These are phyloP conservation scores for Monosporascus sp. DNA, from an alignment of 2,329 filamentous ascomycete species.

Conservation along the genomic window DNA sequence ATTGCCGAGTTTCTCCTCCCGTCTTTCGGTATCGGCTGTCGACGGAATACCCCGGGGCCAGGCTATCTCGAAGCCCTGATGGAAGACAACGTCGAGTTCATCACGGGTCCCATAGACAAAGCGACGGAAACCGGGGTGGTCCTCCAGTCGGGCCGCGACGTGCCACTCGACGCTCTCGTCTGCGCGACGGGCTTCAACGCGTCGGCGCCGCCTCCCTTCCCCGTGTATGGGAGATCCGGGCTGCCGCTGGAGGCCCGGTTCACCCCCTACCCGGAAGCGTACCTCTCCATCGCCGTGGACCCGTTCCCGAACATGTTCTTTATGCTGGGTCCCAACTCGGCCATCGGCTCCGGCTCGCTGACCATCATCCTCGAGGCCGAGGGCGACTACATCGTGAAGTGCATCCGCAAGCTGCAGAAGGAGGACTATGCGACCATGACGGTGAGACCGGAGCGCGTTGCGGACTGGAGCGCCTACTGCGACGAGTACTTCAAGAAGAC, in stretches of 20 bases:
- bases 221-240: slow-evolving; percentile 33
- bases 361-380: slow-evolving; percentile 42
- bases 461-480: slow-evolving; percentile 42
- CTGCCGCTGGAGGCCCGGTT: slow-evolving; percentile 34
- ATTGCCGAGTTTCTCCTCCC: slow-evolving; percentile 39
- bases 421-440: slow-evolving; percentile 40
- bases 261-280: slow-evolving; percentile 33
- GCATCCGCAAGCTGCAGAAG: slow-evolving; percentile 42
- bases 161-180: slow-evolving; percentile 41
- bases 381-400: slow-evolving; percentile 42
- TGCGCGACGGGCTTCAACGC: slow-evolving; percentile 44
- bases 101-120: slow-evolving; percentile 27
- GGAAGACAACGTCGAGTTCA: slow-evolving; percentile 35
- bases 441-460: slow-evolving; percentile 37
- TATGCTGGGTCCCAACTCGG: slow-evolving; percentile 43
- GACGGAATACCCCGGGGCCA: slow-evolving; percentile 39
- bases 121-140: slow-evolving; percentile 32
- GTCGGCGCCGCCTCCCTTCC: slow-evolving; percentile 35
- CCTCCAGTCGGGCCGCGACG: slow-evolving; percentile 18
- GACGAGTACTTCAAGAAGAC: slow-evolving; percentile 43
- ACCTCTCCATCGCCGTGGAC: slow-evolving; percentile 41
- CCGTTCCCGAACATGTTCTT: slow-evolving; percentile 46
- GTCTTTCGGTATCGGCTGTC: slow-evolving; percentile 38
- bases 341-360: slow-evolving; percentile 41
- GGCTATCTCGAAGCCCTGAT: slow-evolving; percentile 41